Conservation (phyloP, 2,329 filamentous ascomycete species). For the Diaporthe sp. region DNA sequence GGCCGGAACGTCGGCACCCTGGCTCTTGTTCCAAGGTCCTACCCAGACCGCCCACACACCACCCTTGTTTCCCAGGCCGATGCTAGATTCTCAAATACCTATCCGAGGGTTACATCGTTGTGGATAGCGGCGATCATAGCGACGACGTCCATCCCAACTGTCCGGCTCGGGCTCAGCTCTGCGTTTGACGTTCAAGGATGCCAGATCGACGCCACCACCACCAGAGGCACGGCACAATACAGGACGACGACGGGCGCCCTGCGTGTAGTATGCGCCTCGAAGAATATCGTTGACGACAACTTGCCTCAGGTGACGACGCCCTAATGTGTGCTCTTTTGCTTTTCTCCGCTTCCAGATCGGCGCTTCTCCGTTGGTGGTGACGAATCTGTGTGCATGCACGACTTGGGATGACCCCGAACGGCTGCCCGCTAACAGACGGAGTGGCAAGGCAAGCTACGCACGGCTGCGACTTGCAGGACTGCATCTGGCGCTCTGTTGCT, state of each 20-base stretch:
- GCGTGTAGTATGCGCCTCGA: not conserved
- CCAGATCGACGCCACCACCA: not conserved
- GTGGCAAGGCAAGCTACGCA: not conserved
- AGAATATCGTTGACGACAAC: not conserved
- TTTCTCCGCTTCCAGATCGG: slow-evolving; percentile 4
- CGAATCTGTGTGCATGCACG: not conserved
- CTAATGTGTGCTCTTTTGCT: not conserved
- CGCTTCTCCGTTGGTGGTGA: not conserved
- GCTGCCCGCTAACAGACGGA: not conserved
- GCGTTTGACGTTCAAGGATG: slow-evolving; percentile 29
- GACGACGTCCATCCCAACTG: slow-evolving; percentile 30
- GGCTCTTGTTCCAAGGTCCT: not conserved
- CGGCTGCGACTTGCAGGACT: not conserved
- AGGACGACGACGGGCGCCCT: slow-evolving; percentile 3
- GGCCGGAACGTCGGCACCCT: slow-evolving; percentile 14
- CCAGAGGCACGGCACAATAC: not conserved
- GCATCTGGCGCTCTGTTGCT: not conserved
- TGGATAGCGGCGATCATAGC: slow-evolving; percentile 30
- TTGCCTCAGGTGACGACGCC: slow-evolving; percentile 7
- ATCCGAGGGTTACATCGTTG: slow-evolving; percentile 28
- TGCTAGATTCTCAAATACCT: slow-evolving; percentile 22
- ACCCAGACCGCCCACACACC: slow-evolving; percentile 4
- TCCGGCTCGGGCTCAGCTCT: slow-evolving; percentile 26
- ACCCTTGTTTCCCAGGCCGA: slow-evolving; percentile 13
- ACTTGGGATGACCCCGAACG: not conserved